Evolutionary conservation across 2,329 filamentous ascomycete species (phyloP), one percentile per base, ranked within the genome.

Genomic region (Trematosphaeria pertusa): DNA sequence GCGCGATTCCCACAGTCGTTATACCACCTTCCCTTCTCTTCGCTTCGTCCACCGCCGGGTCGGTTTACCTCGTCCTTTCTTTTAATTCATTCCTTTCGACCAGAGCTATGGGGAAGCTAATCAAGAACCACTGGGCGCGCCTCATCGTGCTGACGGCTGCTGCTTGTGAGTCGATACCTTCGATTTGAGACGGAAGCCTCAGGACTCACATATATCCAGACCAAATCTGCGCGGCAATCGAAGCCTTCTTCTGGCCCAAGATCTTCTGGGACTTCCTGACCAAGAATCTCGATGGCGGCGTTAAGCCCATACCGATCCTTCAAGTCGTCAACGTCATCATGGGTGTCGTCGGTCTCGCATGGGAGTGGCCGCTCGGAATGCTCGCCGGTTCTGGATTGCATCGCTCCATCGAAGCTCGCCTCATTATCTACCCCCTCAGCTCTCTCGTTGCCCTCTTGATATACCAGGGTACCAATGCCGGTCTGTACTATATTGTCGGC

Each of bases 61-160:
- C 58, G 59, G 59, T 62, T 50, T 34, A 46, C 48, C 54, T 57
- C 51, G 53, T 59, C 50, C 57, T 54, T 48, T 57, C 52, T 50
- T 56, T 59, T 52, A 57, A 54, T 52, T 50, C 46, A 35, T 44
- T 54, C 48, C 43, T 54, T 59, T 52, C n/a, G 20, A 52, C 36
- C 40, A 43, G 37, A 48, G 43, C 52, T 58, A 99, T 99, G 94
- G 94, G 94, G 74, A 94, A 88, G 76, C 86, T 99, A 70, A 97
- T 99, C 79, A 99, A 99, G 83, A 97, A 97, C 79, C 94, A 99
- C 80, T 96, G 91, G 91, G 94, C 91, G 61, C 88, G 94, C 52
- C 86, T 99, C 66, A 94, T 99, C 69, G 83, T 96, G 74, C 79
- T 99, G 70, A 90, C 89, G 20, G 91, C 94, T 28, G 87, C 90